These are phyloP conservation scores for Curvularia sp. DNA, from an alignment of 2,329 filamentous ascomycete species.

Conservation along the genomic window DNA sequence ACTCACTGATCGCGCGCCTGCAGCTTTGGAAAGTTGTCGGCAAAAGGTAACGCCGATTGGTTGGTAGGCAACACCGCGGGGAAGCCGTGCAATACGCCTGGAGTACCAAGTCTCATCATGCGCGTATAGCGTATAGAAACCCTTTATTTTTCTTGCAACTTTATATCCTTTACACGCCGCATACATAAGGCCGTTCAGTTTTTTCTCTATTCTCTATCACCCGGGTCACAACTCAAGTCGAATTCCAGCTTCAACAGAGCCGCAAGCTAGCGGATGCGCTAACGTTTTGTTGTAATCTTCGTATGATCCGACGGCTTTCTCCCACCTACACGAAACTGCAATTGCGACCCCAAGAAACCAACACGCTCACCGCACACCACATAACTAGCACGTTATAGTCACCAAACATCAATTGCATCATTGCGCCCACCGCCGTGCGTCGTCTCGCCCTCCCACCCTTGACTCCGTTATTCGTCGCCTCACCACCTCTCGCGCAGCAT, in stretches of 20 bases:
- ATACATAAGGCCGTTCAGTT: neutral
- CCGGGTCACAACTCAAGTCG: neutral
- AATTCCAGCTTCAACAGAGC: neutral
- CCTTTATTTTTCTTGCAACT: neutral
- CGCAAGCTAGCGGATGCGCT: slow-evolving; percentile 18
- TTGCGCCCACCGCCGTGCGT: slow-evolving; percentile 22
- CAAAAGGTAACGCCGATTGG: slow-evolving; percentile 24
- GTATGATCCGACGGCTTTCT: neutral
- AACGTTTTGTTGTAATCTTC: slow-evolving; percentile 10
- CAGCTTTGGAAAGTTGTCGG: slow-evolving; percentile 24
- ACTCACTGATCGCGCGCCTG: slow-evolving; percentile 15
- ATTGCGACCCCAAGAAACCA: neutral
- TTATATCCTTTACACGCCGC: neutral
- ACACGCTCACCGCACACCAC: neutral
- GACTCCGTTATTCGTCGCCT: slow-evolving; percentile 28
- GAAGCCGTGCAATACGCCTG: slow-evolving; percentile 1
- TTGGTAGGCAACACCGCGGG: slow-evolving; percentile 9
- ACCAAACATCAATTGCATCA: slow-evolving; percentile 7
- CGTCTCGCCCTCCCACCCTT: slow-evolving; percentile 21
- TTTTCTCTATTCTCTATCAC: neutral
- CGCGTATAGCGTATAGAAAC: neutral
- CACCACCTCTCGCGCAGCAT: slow-evolving; percentile 37
- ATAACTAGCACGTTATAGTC: neutral
- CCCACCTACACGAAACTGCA: neutral
- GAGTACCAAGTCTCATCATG: neutral